Base-by-base conservation (phyloP, 2,329 filamentous ascomycete species). In the Cladophialophora carrionii region DNA sequence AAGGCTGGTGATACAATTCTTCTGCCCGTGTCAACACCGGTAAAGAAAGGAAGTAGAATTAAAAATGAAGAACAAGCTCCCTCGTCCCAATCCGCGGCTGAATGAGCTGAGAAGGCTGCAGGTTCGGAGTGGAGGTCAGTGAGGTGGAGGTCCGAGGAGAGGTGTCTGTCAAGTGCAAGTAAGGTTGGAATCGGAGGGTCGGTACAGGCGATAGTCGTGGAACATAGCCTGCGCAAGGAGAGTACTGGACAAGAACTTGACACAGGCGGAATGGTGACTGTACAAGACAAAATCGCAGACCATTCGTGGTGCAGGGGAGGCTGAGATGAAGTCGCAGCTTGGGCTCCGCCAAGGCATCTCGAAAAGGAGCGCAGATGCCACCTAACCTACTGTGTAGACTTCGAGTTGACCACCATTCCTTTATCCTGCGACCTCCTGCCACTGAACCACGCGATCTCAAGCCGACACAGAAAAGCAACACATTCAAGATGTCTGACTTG, bases 401-500 rank as follows among this genome's bases (percentile, higher is more conserved):
- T 7, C 20, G 20, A 51, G 9, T 26, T 26, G 22, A 51, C 48
- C 48, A 51, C 48, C 4, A 51, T 26, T 49, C 22, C 12, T 51
- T 26, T 26, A 22, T 17, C 20, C 48, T 24, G n/a, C 22, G 22
- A 41, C 22, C 20, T 20, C n/a, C 7, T 9, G 22, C 51, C 48
- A 31, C 24, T 49, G 24, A 61, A 12, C 48, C 48, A 24, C 48
- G 12, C 48, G 9, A 51, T 41, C 9, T 51, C 48, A 20, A 51
- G 22, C 48, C 20, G 20, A 29, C 48, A 43, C 48, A 29, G 48
- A 51, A 51, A 24, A 26, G 9, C 22, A 14, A 31, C 52, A 4
- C 52, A 54, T 6, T 20, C 52, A 73, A 71, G 66, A 82, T 83
- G 81, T 84, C 83, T 68, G 85, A 87, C 68, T 83, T 85, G 71